A percentile compares a stretch with the other conserved stretches of the same genome.
phyloP scores from a whole-genome alignment of 2,329 filamentous ascomycete genomes.

The Fusarium tricinctum region DNA sequence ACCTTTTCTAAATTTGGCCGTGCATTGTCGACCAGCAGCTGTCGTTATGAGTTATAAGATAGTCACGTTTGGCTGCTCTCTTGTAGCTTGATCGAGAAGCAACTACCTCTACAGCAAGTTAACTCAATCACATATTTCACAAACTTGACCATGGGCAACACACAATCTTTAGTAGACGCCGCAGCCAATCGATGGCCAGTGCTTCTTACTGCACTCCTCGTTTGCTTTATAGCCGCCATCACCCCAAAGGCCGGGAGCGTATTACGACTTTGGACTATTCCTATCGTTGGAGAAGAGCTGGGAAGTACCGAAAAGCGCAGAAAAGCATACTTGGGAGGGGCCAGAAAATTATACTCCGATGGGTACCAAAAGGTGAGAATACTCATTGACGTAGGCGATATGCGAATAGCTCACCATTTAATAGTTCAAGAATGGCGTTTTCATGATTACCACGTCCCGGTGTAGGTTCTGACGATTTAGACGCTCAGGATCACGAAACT shows the following conservation, averaged over 20 bases:
- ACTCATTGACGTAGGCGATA: accelerated
- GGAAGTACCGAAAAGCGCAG: constrained; percentile 30
- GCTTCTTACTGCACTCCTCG: neutral
- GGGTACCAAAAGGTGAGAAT: constrained; percentile 28
- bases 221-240: neutral
- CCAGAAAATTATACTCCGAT: constrained; percentile 21
- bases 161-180: neutral
- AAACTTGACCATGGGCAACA: constrained; percentile 3
- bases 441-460: constrained; percentile 34
- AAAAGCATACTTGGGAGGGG: constrained; percentile 29
- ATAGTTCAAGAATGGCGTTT: constrained; percentile 33
- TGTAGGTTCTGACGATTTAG: neutral
- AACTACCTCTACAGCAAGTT: neutral
- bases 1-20: neutral
- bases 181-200: constrained; percentile 13
- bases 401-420: neutral
- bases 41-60: neutral
- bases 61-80: neutral
- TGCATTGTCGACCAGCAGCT: neutral
- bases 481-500: neutral
- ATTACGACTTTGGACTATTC: constrained; percentile 15
- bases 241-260: neutral
- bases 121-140: too few relatives aligned
- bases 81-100: neutral
- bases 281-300: constrained; percentile 15